phyloP scores from a whole-genome alignment of 1,284 basidiomycete species.

The Taiwanofungus camphoratus region DNA sequence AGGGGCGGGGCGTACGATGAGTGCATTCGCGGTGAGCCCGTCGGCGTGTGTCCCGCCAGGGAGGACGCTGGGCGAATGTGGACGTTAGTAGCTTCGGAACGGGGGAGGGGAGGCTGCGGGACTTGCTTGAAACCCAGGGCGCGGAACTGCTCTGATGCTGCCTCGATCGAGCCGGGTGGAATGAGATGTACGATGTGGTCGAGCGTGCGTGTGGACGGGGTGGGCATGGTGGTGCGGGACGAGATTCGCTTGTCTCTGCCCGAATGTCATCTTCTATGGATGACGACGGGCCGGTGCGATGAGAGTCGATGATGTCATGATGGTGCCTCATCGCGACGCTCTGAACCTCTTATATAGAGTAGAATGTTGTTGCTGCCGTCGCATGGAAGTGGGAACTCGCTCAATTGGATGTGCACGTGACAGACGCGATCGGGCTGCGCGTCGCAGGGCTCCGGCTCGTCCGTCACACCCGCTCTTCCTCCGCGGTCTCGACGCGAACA shows the following conservation, averaged over 20 bases:
- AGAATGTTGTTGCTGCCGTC: neutral
- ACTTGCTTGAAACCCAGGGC: constrained; percentile 60
- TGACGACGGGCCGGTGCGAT: neutral
- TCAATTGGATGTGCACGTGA: no score
- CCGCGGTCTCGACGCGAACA: no score
- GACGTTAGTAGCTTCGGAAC: neutral
- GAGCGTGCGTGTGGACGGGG: constrained; percentile 41
- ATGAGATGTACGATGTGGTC: constrained; percentile 70
- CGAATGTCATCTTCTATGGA: neutral
- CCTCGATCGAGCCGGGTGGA: constrained; percentile 49
- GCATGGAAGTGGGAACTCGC: no score
- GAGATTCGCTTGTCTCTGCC: neutral
- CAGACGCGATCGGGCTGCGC: no score
- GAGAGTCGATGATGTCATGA: neutral
- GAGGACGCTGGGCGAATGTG: constrained; percentile 41
- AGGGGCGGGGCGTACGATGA: constrained; percentile 41
- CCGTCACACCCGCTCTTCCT: no score
- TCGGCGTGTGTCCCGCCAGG: constrained; percentile 58
- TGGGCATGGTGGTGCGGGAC: neutral
- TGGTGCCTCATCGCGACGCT: neutral
- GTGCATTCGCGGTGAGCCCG: constrained; percentile 57
- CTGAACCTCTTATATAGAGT: neutral
- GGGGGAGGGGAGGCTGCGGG: neutral
- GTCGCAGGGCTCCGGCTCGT: no score
- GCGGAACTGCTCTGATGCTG: constrained; percentile 46